Evolutionary conservation across 345 rosid genomes (phyloP).

Genomic region (Eucalyptus cloeziana): DNA sequence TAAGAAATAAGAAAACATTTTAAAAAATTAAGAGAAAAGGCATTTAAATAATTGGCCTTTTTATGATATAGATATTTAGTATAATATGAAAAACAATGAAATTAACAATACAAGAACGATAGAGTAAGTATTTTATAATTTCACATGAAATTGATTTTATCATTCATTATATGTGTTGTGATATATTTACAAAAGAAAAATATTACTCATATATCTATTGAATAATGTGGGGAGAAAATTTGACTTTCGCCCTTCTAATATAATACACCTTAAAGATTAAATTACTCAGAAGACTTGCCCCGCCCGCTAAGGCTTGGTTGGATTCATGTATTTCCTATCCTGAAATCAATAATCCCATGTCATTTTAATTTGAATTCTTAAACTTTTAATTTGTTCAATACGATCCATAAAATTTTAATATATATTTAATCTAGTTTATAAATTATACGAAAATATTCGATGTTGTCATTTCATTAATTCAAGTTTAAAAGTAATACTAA

Average conservation of each 20-base stretch:
- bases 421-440: fast-evolving
- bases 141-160: neutral
- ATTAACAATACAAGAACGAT: no score
- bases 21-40: neutral
- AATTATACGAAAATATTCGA: fast-evolving
- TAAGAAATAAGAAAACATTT: no score
- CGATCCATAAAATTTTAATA: fast-evolving
- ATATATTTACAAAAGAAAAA: neutral
- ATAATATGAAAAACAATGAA: neutral
- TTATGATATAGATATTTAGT: neutral
- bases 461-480: no score
- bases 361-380: neutral
- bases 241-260: neutral
- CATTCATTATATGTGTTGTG: no score
- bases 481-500: fast-evolving
- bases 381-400: fast-evolving
- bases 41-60: neutral
- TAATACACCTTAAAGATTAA: neutral
- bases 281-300: neutral
- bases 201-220: neutral
- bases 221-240: neutral
- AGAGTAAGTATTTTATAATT: no score
- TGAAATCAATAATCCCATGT: fast-evolving
- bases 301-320: fast-evolving
- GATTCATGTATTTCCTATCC: neutral